Base-by-base conservation (phyloP, 306 rosid genomes). In the Astragalus membranaceus region DNA sequence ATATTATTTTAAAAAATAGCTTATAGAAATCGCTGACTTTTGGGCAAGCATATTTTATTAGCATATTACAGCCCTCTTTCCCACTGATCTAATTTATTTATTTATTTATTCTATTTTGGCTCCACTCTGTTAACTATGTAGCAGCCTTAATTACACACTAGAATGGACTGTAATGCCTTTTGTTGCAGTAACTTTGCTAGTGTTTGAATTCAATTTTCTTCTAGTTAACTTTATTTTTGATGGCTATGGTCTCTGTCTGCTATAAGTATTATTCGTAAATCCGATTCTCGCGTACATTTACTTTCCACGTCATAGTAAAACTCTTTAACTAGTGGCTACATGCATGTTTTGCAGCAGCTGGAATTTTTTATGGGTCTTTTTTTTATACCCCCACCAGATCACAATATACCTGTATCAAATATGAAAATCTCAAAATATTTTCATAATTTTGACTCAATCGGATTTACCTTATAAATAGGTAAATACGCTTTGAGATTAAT, bases 1-100 rank as follows among this genome's bases (percentile, higher is more conserved):
- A 3, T 6, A 33, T 33, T 2, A 33, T 33, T 33, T 33, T 23
- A 23, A 2, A 69, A 48, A 60, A 42, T 8, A 20, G 55, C 29
- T 14, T 68, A 60, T 59, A 47, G 0, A 26, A 32, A 64, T 57
- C 81, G 75, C 79, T 79, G 85, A 82, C 85, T 79, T 80, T 75
- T 72, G 66, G 10, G 76, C 49, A 37, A 70, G 70, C 72, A 62
- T 76, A 57, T 76, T 10, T 13, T 12, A 11, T 11, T 0, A 14
- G 8, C 7, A 59, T 8, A 58, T 15, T 71, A 11, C 29, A 8
- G 32, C 36, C 15, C 4, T 33, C 10, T 39, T 44, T 48, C 50
- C 71, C 44, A 15, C 10, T 11, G 17, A 63, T 15, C 16, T 1
- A 33, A n/a, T n/a, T n/a, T n/a, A 32, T 57, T 1, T 35, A 35